These are phyloP conservation scores for Exophiala calicioides DNA, from an alignment of 2,329 filamentous ascomycete species.

Conservation along the genomic window DNA sequence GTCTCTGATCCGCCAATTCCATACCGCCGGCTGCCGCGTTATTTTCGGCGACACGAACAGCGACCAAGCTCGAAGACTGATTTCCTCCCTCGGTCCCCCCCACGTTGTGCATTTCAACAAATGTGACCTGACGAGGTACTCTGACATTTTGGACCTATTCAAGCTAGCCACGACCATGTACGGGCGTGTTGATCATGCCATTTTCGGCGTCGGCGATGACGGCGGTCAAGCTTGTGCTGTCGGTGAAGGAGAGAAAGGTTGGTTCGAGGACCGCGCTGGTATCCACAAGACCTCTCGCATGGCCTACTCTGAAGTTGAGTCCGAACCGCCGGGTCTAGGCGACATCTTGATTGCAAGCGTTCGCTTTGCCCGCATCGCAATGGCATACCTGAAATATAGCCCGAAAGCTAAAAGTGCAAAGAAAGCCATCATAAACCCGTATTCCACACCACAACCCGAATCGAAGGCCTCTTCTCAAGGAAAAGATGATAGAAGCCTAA, in stretches of 20 bases:
- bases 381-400: constrained; percentile 50
- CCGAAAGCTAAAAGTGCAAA: constrained; percentile 19
- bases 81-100: constrained; percentile 20
- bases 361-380: constrained; percentile 52
- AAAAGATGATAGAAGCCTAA: constrained; percentile 44
- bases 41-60: constrained; percentile 47
- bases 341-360: constrained; percentile 52
- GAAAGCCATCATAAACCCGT: constrained; percentile 21
- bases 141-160: constrained; percentile 51
- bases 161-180: constrained; percentile 47
- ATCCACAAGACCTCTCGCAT: constrained; percentile 37
- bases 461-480: constrained; percentile 14
- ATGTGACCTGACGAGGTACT: constrained; percentile 49
- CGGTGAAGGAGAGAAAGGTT: constrained; percentile 24
- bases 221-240: constrained; percentile 25
- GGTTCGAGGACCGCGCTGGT: constrained; percentile 23
- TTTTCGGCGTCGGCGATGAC: constrained; percentile 34
- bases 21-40: constrained; percentile 43
- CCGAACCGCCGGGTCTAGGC: constrained; percentile 31
- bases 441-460: constrained; percentile 14
- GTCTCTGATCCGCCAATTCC: constrained; percentile 42
- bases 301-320: constrained; percentile 45
- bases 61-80: constrained; percentile 31
- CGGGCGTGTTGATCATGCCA: constrained; percentile 51
- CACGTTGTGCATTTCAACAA: constrained; percentile 39